These are phyloP conservation scores for Phytophthora constricta DNA, from an alignment of 352 stramenopile genomes.

Conservation along the genomic window DNA sequence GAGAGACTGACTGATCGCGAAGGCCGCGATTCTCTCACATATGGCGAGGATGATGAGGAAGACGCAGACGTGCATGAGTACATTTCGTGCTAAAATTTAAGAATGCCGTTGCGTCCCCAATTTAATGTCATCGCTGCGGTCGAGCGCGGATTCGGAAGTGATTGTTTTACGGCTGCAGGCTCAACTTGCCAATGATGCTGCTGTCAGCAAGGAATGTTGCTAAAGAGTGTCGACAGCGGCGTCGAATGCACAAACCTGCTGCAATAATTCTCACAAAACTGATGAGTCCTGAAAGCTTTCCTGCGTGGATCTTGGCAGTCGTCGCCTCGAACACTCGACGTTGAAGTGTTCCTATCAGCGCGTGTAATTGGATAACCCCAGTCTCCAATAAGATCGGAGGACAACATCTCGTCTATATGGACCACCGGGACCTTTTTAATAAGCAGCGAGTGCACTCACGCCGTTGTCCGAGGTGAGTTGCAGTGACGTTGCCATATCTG, in stretches of 20 bases:
- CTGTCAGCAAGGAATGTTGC: background rate
- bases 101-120: background rate
- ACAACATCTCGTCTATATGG: background rate
- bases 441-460: background rate
- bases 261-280: background rate
- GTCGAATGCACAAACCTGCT: background rate
- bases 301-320: background rate
- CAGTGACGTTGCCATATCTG: too few relatives aligned
- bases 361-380: background rate
- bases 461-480: too few relatives aligned
- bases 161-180: too few relatives aligned
- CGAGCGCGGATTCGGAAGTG: conserved; percentile 7
- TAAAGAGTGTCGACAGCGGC: background rate
- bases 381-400: background rate
- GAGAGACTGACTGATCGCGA: conserved; percentile 63
- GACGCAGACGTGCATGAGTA: conserved; percentile 63
- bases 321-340: background rate
- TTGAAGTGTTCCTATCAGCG: too few relatives aligned
- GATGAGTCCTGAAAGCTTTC: background rate
- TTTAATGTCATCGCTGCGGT: conserved; percentile 8
- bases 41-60: conserved; percentile 62
- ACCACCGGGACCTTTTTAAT: too few relatives aligned
- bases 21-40: conserved; percentile 60
- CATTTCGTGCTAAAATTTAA: conserved; percentile 61
- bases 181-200: background rate